Evolutionary conservation across 208 protist species (phyloP), one percentile per base, ranked within the genome.

Genomic region (Wallacemonas rigidus): DNA sequence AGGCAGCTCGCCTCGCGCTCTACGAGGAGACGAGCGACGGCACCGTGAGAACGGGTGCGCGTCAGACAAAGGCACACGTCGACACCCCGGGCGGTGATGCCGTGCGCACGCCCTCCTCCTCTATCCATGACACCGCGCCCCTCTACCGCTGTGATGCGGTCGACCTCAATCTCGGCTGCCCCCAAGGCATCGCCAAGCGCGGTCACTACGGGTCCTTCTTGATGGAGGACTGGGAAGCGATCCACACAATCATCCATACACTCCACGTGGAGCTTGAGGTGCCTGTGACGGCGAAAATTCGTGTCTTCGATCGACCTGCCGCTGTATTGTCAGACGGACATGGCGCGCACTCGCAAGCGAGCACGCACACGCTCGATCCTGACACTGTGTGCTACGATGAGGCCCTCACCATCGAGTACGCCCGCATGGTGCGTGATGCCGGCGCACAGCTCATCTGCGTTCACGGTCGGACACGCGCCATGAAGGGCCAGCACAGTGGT

Each of bases 191-290:
- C 55, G 95, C 96, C 48, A 75, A 88, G 51, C 92, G 89, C 36
- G 95, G 96, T 2, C 76, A 93, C 79, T 98, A 98, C 80, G 94
- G 96, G 48, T 83, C 89, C 8, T 98, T 96, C 68, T 80, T 98
- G 11, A 95, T 95, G 91, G 90, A 97, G 44, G 81, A 97, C 69
- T 96, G 92, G 87, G 81, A 91, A 1, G 35, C 79, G 26, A 72
- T 97, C 15, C 90, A 94, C 79, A 87, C 78, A 36, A 88, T 97
- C n/a, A 80, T 97, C 12, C 86, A 91, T 75, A 86, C 81, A 5
- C 75, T 97, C 14, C 75, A 88, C 17, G 85, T 93, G n/a, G 87
- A 97, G 70, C 83, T 97, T 45, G 71, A 75, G 69, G 85, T 98
- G 53, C 95, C 96, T 8, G 93, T 98, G 35, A 98, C 95, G 43